Evolutionary conservation across 2,329 filamentous ascomycete species (phyloP), one percentile per base, ranked within the genome.

Genomic region (Epichloe sylvatica): DNA sequence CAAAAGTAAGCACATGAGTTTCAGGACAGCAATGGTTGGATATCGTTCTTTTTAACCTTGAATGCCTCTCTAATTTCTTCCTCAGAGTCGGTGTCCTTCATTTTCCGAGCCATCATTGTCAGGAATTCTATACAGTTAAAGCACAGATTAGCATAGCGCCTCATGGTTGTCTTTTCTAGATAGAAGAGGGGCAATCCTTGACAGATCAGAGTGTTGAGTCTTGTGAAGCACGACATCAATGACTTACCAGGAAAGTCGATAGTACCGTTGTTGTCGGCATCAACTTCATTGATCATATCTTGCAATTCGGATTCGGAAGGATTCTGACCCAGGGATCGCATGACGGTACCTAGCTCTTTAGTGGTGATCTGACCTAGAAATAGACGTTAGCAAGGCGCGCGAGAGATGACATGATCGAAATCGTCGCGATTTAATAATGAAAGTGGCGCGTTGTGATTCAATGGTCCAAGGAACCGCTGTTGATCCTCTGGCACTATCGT

Each of bases 201-300:
- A 19, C 11, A 12, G 4, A 23, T 13, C 19, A 21, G 19, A 23
- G 9, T 11, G 21, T 21, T 21, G 19, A 40, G 19, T 40, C 11
- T n/a, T 23, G 12, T 13, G 12, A 45, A 34, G 21, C 37, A 8
- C 15, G 36, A 2, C 8, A 8, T 7, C 12, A 13, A 25, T 36
- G 25, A 61, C 78, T 60, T 78, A 91, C 86, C 86, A 64, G 86
- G 86, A 68, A 92, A 92, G 67, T 92, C 86, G 63, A 92, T 92
- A 59, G 86, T 92, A 70, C 86, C 86, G 64, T 91, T 92, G 78
- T 91, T 92, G 73, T 92, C 86, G 62, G 86, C 86, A 62, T 92
- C 86, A 56, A 92, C 86, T 73, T 92, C 86, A 71, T 92, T 91
- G 74, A 92, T 92, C 86, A 92, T 92, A 65, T 92, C 86, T 72